Conservation (phyloP, 192 early-diverging fungal species). For the Globomyces pollinis-pini region DNA sequence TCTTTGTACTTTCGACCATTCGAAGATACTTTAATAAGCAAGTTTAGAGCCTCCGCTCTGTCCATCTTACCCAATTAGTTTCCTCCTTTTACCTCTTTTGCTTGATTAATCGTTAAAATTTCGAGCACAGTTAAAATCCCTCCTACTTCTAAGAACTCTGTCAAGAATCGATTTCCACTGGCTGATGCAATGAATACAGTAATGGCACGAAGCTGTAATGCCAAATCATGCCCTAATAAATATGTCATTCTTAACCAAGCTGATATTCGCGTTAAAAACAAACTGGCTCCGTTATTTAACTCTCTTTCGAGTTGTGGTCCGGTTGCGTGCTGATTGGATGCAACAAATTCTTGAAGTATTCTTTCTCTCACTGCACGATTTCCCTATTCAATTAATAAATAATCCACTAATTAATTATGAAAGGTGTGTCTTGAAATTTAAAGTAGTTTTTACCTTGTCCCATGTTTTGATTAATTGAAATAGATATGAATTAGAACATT, state of each 20-base stretch:
- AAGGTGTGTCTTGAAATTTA: background rate
- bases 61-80: constrained; percentile 24
- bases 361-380: constrained; percentile 37
- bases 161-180: constrained; percentile 48
- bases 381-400: constrained; percentile 21
- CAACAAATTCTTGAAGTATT: constrained; percentile 50
- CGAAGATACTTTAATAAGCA: constrained; percentile 42
- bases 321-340: constrained; percentile 43
- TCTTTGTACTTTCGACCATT: constrained; percentile 55
- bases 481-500: constrained; percentile 31
- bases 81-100: constrained; percentile 44
- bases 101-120: constrained; percentile 45
- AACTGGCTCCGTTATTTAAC: constrained; percentile 48
- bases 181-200: constrained; percentile 50
- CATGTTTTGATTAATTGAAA: constrained; percentile 43
- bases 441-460: constrained; percentile 36
- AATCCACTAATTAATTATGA: background rate
- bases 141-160: constrained; percentile 60
- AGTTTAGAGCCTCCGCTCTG: constrained; percentile 44
- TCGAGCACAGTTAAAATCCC: constrained; percentile 54
- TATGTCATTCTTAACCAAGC: constrained; percentile 52
- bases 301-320: constrained; percentile 55
- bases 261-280: constrained; percentile 52
- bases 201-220: constrained; percentile 46
- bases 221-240: constrained; percentile 35